Percentiles rank a stretch among this genome's conserved stretches.
These are phyloP conservation scores for Coemansia sp. DNA, from an alignment of 192 early-diverging fungal species.

Conservation along the genomic window DNA sequence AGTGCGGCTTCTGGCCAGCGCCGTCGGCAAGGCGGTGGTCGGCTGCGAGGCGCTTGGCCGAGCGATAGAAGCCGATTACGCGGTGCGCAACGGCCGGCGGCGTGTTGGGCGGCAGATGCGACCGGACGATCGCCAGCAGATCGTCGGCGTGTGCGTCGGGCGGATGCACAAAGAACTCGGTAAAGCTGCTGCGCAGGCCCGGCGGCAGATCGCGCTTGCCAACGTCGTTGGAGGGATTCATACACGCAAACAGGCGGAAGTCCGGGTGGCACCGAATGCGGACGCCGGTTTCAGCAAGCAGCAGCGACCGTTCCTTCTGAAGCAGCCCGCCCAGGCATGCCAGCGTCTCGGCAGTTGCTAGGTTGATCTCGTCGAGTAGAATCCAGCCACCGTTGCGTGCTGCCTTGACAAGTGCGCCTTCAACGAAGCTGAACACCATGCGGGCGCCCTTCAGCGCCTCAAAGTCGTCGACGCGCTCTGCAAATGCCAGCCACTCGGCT, in stretches of 20 bases:
- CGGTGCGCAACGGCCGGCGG: conserved; percentile 50
- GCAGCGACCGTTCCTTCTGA: conserved; percentile 79
- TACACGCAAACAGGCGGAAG: conserved; percentile 97
- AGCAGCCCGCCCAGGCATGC: conserved; percentile 89
- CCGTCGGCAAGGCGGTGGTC: conserved; percentile 86
- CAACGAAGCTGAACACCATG: conserved; percentile 90
- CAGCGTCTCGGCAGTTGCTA: conserved; percentile 94
- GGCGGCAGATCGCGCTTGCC: conserved; percentile 95
- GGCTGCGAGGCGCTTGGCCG: conserved; percentile 69
- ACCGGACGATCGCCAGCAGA: conserved; percentile 76
- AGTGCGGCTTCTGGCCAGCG: conserved; percentile 83
- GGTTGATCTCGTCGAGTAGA: conserved; percentile 95
- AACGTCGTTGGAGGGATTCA: conserved; percentile 99
- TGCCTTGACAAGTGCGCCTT: conserved; percentile 91
- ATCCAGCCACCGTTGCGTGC: conserved; percentile 94
- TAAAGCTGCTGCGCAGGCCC: conserved; percentile 88
- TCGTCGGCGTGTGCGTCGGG: conserved; percentile 84
- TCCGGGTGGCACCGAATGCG: conserved; percentile 85
- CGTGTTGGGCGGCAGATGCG: conserved; percentile 65
- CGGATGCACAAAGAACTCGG: conserved; percentile 93
- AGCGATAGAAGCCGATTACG: conserved; percentile 82
- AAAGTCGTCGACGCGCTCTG: conserved; percentile 64
- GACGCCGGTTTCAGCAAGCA: conserved; percentile 92
- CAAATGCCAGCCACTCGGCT: conserved; percentile 78
- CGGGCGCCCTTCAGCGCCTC: conserved; percentile 61